Evolutionary conservation across 768 basidiomycete genomes (phyloP).

Genomic region (Hygrocybe coccinea): DNA sequence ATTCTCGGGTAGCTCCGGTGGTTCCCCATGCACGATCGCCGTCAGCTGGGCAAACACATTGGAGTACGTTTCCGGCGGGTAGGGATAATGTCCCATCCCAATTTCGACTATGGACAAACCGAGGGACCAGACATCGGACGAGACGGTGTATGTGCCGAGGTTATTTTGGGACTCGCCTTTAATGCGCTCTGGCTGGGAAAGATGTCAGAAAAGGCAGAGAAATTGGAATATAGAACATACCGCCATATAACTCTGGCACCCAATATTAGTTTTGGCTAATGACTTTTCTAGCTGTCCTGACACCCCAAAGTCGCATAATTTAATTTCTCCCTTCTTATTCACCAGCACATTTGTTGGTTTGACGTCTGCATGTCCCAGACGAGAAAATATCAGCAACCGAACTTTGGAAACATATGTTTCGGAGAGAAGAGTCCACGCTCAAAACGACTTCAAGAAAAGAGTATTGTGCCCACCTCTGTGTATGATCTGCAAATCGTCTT

Average conservation of each 20-base stretch:
- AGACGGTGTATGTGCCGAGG: constrained; percentile 87
- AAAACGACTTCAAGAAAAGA: constrained; percentile 8
- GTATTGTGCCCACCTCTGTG: constrained; percentile 39
- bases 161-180: constrained; percentile 88
- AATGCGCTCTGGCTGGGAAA: constrained; percentile 83
- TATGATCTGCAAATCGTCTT: constrained; percentile 85
- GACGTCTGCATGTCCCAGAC: constrained; percentile 52
- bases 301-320: constrained; percentile 98
- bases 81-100: constrained; percentile 86
- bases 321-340: constrained; percentile 82
- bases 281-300: constrained; percentile 96
- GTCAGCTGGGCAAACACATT: constrained; percentile 94
- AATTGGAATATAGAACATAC: constrained; percentile 42
- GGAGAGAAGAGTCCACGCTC: not conserved
- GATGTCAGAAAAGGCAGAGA: not conserved
- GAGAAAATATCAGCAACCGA: not conserved
- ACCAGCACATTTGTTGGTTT: constrained; percentile 94
- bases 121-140: constrained; percentile 96
- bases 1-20: constrained; percentile 76
- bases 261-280: constrained; percentile 96
- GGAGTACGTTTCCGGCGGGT: constrained; percentile 94
- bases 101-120: constrained; percentile 93
- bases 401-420: not conserved
- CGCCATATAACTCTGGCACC: constrained; percentile 98
- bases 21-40: constrained; percentile 95